Evolutionary conservation across 495 filamentous ascomycete species (phyloP).

Genomic region (Usnea hakonensis): DNA sequence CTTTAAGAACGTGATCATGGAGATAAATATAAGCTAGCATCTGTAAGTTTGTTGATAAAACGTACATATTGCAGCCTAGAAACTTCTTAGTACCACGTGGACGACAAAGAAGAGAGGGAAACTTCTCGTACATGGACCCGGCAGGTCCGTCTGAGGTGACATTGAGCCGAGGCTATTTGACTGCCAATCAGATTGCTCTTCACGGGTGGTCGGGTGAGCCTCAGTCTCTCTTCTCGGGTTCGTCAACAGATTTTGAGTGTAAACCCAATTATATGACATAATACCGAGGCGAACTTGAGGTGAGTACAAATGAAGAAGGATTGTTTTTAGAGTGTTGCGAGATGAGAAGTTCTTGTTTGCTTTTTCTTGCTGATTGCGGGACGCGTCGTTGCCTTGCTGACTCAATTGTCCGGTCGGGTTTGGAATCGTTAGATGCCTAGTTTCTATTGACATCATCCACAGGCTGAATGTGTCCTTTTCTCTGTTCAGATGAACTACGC

Average conservation of each 20-base stretch:
- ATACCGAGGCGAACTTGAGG: too few relatives aligned
- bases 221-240: too few relatives aligned
- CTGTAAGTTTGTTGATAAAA: not conserved
- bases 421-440: not conserved
- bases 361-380: not conserved
- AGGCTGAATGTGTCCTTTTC: constrained; percentile 18
- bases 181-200: not conserved
- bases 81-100: too few relatives aligned
- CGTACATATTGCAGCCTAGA: not conserved
- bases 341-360: not conserved
- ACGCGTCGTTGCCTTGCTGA: not conserved
- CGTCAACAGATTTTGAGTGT: too few relatives aligned
- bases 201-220: not conserved
- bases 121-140: not conserved
- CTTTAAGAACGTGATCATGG: not conserved
- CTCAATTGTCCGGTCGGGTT: not conserved
- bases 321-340: not conserved
- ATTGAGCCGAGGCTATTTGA: not conserved
- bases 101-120: too few relatives aligned
- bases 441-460: constrained; percentile 3
- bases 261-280: too few relatives aligned
- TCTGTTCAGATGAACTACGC: too few relatives aligned
- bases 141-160: not conserved
- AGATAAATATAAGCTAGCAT: not conserved
- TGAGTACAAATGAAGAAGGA: too few relatives aligned